Conservation (phyloP, 2,329 filamentous ascomycete species). For the Beauveria brongniartii region DNA sequence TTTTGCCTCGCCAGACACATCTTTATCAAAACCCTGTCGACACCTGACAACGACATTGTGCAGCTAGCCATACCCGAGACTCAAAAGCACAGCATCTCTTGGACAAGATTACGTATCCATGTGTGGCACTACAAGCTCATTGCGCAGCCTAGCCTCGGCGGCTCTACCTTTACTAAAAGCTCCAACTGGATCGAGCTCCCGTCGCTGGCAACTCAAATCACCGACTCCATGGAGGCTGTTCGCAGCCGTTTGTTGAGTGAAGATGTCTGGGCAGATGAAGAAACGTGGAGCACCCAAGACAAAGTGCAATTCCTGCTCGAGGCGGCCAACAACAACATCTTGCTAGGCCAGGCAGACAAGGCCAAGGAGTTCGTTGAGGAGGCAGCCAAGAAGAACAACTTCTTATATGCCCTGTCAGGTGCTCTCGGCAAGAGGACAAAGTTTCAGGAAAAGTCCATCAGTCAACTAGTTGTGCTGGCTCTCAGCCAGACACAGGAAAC, state of each 20-base stretch:
- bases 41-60: slow-evolving; percentile 18
- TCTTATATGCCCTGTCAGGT: slow-evolving; percentile 78
- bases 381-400: slow-evolving; percentile 58
- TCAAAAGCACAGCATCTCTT: slow-evolving; percentile 40
- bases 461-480: slow-evolving; percentile 85
- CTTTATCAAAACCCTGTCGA: slow-evolving; percentile 25
- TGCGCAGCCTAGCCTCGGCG: slow-evolving; percentile 47
- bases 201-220: slow-evolving; percentile 43
- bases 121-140: slow-evolving; percentile 60
- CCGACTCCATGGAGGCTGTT: slow-evolving; percentile 34
- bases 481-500: slow-evolving; percentile 50
- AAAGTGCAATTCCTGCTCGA: slow-evolving; percentile 70
- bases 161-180: slow-evolving; percentile 47
- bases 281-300: slow-evolving; percentile 37
- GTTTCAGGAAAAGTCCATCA: slow-evolving; percentile 71
- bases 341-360: slow-evolving; percentile 72
- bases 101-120: slow-evolving; percentile 62
- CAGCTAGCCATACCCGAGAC: slow-evolving; percentile 20
- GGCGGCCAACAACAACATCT: slow-evolving; percentile 71
- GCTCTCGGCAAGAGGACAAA: slow-evolving; percentile 77
- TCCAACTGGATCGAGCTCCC: slow-evolving; percentile 53
- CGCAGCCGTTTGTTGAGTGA: slow-evolving; percentile 29
- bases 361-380: slow-evolving; percentile 63
- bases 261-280: slow-evolving; percentile 29
- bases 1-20: slow-evolving; percentile 62